phyloP scores from a whole-genome alignment of 176 grass and related monocot species.

The Ampelocalamus luodianensis region DNA sequence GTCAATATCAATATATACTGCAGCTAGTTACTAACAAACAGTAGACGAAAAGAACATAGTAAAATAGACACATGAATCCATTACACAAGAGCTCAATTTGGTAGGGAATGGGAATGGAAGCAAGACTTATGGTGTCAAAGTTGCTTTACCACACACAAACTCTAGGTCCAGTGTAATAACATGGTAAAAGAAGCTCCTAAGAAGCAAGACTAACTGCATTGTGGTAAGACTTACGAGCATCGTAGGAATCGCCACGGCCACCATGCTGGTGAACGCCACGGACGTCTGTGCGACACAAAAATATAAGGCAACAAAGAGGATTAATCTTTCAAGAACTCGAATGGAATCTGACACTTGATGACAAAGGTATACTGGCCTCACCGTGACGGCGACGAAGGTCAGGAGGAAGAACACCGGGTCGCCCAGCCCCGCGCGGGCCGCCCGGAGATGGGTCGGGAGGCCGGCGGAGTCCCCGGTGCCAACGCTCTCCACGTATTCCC shows the following conservation, averaged over 20 bases:
- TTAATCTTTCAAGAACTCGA: background rate
- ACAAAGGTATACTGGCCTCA: constrained; percentile 8
- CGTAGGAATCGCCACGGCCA: constrained; percentile 68
- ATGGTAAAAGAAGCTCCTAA: background rate
- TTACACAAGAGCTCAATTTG: background rate
- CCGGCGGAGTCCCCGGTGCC: constrained; percentile 40
- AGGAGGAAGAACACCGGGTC: constrained; percentile 77
- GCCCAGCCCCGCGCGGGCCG: constrained; percentile 51
- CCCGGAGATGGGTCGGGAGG: constrained; percentile 18
- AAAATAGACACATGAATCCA: background rate
- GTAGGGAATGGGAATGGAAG: background rate
- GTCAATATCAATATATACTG: background rate
- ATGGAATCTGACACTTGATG: background rate
- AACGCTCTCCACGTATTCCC: constrained; percentile 37
- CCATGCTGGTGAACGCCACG: constrained; percentile 64
- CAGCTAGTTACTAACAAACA: background rate
- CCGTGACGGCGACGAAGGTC: constrained; percentile 58
- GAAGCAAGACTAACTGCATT: background rate
- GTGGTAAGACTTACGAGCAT: constrained; percentile 54
- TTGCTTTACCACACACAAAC: background rate
- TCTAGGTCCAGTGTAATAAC: background rate
- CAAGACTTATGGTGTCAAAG: background rate
- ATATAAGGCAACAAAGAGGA: background rate
- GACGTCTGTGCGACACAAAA: constrained; percentile 56
- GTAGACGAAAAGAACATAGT: background rate